A percentile compares a stretch with the other conserved stretches of the same genome.
Conservation (phyloP, 108 stramenopile species). For the Cyclotella atomus region DNA sequence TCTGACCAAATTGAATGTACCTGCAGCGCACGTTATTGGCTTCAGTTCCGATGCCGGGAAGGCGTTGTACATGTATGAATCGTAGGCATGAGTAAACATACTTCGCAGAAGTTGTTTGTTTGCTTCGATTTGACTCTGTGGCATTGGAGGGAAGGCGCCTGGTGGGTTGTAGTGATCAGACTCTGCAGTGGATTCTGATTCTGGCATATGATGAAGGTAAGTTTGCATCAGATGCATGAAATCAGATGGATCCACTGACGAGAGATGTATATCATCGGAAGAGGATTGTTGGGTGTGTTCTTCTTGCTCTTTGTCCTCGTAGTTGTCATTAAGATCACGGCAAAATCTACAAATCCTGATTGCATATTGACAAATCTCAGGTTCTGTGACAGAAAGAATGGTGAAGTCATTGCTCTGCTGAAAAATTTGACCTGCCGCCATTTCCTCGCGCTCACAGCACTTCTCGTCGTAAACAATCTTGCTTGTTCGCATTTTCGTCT, state of each 20-base stretch:
- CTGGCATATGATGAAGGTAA: slow-evolving; percentile 20
- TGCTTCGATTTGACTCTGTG: slow-evolving; percentile 55
- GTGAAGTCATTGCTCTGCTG: slow-evolving; percentile 17
- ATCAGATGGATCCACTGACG: slow-evolving; percentile 27
- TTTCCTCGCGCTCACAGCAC: slow-evolving; percentile 36
- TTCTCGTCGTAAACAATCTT: slow-evolving; percentile 39
- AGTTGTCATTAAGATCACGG: no score
- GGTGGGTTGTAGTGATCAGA: neutral
- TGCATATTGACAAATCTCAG: slow-evolving; percentile 31
- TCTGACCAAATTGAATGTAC: slow-evolving; percentile 79
- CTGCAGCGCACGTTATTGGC: slow-evolving; percentile 80
- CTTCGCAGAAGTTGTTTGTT: slow-evolving; percentile 58
- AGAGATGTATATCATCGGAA: neutral
- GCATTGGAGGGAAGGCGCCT: slow-evolving; percentile 61
- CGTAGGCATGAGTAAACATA: slow-evolving; percentile 90
- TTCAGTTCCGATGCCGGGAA: slow-evolving; percentile 88
- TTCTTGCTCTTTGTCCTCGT: neutral
- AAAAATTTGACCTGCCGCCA: slow-evolving; percentile 40
- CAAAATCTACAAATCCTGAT: slow-evolving; percentile 33
- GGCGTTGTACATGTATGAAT: slow-evolving; percentile 90
- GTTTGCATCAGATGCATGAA: slow-evolving; percentile 34
- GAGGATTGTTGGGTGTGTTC: neutral
- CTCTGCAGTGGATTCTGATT: neutral
- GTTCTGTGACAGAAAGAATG: slow-evolving; percentile 33
- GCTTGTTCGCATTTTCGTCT: slow-evolving; percentile 24